A percentile compares a stretch with the other conserved stretches of the same genome.
phyloP scores from a whole-genome alignment of 495 filamentous ascomycete species.

The Xylaria grammica region DNA sequence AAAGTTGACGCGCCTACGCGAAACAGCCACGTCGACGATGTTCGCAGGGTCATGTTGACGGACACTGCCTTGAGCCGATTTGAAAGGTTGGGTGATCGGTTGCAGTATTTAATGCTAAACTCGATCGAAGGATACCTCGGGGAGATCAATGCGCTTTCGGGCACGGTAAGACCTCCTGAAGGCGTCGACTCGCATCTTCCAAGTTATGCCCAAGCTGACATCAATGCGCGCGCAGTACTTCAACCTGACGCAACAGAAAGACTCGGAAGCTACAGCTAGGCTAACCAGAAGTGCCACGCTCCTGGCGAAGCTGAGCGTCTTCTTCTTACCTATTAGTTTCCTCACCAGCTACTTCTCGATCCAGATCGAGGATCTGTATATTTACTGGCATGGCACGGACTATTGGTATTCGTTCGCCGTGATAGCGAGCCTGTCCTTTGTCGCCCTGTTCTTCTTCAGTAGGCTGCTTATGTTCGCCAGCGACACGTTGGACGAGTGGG shows the following conservation, averaged over 20 bases:
- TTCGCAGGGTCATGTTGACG: conserved; percentile 63
- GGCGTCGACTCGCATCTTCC: not conserved
- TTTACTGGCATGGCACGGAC: conserved; percentile 61
- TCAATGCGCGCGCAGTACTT: conserved; percentile 65
- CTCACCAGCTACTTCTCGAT: conserved; percentile 86
- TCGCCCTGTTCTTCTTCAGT: conserved; percentile 61
- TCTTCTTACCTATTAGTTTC: conserved; percentile 83
- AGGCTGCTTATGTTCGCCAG: conserved; percentile 52
- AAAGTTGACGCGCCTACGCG: conserved; percentile 40
- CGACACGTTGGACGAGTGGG: conserved; percentile 54
- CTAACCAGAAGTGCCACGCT: conserved; percentile 81
- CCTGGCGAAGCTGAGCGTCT: conserved; percentile 80
- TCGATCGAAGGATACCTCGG: conserved; percentile 79
- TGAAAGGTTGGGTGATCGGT: conserved; percentile 74
- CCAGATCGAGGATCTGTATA: conserved; percentile 64
- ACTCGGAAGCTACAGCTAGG: conserved; percentile 77
- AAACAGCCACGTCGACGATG: conserved; percentile 22
- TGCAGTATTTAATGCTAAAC: conserved; percentile 78
- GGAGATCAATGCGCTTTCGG: conserved; percentile 79
- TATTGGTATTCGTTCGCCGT: conserved; percentile 80
- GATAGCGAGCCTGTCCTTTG: conserved; percentile 66
- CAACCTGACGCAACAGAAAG: conserved; percentile 84
- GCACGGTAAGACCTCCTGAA: conserved; percentile 50
- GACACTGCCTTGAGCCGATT: conserved; percentile 73
- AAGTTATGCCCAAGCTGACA: not conserved